A percentile compares a stretch with the other conserved stretches of the same genome.
Evolutionary conservation across 2,329 filamentous ascomycete genomes (phyloP).

Genomic region (Xylariaceae sp.): DNA sequence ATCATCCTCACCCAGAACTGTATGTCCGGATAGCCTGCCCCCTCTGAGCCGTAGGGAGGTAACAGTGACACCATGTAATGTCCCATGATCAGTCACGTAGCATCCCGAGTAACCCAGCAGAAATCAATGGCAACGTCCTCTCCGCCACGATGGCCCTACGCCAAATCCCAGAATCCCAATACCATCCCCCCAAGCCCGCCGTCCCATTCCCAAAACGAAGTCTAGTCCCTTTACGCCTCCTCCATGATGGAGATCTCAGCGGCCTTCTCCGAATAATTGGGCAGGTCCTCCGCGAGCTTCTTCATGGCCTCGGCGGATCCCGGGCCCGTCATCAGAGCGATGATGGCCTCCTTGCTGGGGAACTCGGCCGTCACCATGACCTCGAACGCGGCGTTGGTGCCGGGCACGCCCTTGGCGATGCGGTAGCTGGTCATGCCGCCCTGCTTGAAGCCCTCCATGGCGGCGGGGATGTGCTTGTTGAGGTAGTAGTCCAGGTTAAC

Average conservation of each 20-base stretch:
- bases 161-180: no score
- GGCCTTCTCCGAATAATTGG: conserved; percentile 8
- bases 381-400: conserved; percentile 5
- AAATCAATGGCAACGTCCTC: no score
- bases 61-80: background rate
- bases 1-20: background rate
- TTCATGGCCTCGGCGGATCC: background rate
- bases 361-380: conserved; percentile 6
- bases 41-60: background rate
- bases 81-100: background rate
- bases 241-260: conserved; percentile 4
- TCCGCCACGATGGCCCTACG: no score
- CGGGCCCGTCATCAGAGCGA: background rate
- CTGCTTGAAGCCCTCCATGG: conserved; percentile 2
- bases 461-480: conserved; percentile 8
- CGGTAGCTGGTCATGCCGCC: conserved; percentile 3
- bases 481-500: conserved; percentile 11
- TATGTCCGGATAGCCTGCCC: background rate
- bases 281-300: conserved; percentile 5
- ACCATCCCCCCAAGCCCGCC: background rate
- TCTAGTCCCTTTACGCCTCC: background rate
- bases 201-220: background rate
- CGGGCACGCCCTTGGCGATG: conserved; percentile 1
- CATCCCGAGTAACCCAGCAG: background rate
- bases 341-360: conserved; percentile 4